Evolutionary conservation across 345 rosid genomes (phyloP), one percentile per base, ranked within the genome.

Genomic region (Bruguiera gymnorhiza): DNA sequence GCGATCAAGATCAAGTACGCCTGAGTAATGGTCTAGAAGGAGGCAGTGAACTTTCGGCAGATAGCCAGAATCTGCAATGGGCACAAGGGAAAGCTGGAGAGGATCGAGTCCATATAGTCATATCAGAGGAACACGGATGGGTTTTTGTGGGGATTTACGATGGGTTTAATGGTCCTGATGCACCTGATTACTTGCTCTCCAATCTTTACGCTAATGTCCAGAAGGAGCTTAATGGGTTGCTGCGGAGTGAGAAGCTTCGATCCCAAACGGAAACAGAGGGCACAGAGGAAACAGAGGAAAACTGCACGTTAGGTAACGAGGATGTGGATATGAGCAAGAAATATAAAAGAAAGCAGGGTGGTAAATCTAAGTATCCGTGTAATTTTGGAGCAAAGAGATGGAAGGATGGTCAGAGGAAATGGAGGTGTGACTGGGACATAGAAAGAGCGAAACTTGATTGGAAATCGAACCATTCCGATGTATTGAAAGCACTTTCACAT

Each of bases 21-120:
- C 55, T 37, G 23, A 39, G 46, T 39, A 62, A 36, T 60, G 61
- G 52, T 34, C 37, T 16, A 19, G 70, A 66, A 24, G 71, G 55
- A 8, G 67, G 54, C 6, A 67, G 71, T 61, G 87, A 87, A 43
- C 78, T 76, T 63, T 81, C 80, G 48, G 68, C 74, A 75, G 80
- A 81, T 46, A 82, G 71, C 58, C 89, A 86, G 69, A 87, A 83
- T 72, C 72, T 95, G 62, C 89, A 92, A 26, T 95, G 99, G 99
- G 99, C 97, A 23, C 97, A 92, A 54, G 99, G 97, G 36, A 95
- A 88, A 80, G 99, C 99, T 20, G 99, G 99, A 10, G 99, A 95
- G 76, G 99, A 95, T 81, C 86, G 93, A 29, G 89, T 89, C 53
- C 99, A 95, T 71, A 86, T 95, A n/a, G 97, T 90, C 11, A 82